phyloP scores from a whole-genome alignment of 371 early-diverging fungal genomes.

The Nematocida major region DNA sequence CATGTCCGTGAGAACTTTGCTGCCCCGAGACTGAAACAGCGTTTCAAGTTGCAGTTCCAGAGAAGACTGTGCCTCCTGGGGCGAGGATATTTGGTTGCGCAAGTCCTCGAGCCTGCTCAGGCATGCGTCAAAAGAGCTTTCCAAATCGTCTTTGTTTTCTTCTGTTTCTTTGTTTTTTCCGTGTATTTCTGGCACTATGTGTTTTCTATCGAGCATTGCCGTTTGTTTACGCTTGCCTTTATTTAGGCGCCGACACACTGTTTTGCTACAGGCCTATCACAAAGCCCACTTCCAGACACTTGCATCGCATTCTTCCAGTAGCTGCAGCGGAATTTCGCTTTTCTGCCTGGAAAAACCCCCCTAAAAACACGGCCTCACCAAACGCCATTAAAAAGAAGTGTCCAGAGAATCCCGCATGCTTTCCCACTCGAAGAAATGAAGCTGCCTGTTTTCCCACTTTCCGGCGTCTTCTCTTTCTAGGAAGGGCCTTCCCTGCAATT shows the following conservation, averaged over 20 bases:
- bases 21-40: slow-evolving; percentile 1
- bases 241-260: background rate
- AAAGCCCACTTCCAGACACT: no score
- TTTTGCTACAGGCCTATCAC: background rate
- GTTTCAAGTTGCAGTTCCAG: slow-evolving; percentile 29
- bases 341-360: no score
- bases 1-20: slow-evolving; percentile 27
- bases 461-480: no score
- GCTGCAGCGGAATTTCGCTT: no score
- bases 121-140: slow-evolving; percentile 8
- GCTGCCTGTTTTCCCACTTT: no score
- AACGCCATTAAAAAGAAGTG: no score
- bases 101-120: slow-evolving; percentile 6
- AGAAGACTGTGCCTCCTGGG: background rate
- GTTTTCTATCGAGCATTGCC: slow-evolving; percentile 34
- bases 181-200: slow-evolving; percentile 30
- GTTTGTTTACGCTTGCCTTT: background rate
- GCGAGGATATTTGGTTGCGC: background rate
- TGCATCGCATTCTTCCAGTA: no score
- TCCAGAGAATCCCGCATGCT: no score
- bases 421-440: no score
- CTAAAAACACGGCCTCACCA: no score
- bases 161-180: background rate
- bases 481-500: no score
- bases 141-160: background rate